A percentile compares a stretch with the other conserved stretches of the same genome.
Evolutionary conservation across 345 rosid species (phyloP).

Genomic region (Eucalyptus regnans): DNA sequence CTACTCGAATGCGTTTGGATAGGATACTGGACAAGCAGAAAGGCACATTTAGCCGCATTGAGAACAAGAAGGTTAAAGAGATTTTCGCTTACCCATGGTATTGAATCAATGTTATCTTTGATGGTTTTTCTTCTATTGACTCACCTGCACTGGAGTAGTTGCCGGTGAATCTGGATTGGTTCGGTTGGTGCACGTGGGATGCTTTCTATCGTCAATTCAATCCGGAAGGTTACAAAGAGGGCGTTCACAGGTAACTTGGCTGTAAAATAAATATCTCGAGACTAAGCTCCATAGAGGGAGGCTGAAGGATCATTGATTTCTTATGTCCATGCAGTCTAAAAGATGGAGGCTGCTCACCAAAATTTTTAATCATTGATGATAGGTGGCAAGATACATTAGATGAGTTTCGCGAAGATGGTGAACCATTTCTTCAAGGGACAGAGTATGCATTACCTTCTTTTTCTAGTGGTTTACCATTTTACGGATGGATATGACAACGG

Average conservation of each 20-base stretch:
- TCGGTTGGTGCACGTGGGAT: slow-evolving; percentile 78
- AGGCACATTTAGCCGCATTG: slow-evolving; percentile 40
- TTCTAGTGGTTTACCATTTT: neutral
- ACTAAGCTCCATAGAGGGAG: neutral
- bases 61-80: slow-evolving; percentile 31
- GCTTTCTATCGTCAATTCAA: slow-evolving; percentile 46
- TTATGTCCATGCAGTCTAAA: slow-evolving; percentile 12
- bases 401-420: slow-evolving; percentile 23
- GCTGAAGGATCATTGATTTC: neutral
- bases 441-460: slow-evolving; percentile 15
- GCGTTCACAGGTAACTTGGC: slow-evolving; percentile 36
- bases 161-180: slow-evolving; percentile 56
- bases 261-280: neutral
- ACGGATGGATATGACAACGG: neutral
- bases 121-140: neutral
- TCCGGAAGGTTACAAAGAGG: slow-evolving; percentile 40
- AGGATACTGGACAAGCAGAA: slow-evolving; percentile 46
- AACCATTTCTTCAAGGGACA: slow-evolving; percentile 14
- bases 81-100: neutral
- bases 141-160: slow-evolving; percentile 4
- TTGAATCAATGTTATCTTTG: neutral
- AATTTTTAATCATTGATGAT: slow-evolving; percentile 53
- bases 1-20: neutral
- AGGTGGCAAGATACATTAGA: slow-evolving; percentile 52
- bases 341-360: slow-evolving; percentile 43